phyloP scores from a whole-genome alignment of 352 stramenopile genomes.

The Globisporangium spiculum region DNA sequence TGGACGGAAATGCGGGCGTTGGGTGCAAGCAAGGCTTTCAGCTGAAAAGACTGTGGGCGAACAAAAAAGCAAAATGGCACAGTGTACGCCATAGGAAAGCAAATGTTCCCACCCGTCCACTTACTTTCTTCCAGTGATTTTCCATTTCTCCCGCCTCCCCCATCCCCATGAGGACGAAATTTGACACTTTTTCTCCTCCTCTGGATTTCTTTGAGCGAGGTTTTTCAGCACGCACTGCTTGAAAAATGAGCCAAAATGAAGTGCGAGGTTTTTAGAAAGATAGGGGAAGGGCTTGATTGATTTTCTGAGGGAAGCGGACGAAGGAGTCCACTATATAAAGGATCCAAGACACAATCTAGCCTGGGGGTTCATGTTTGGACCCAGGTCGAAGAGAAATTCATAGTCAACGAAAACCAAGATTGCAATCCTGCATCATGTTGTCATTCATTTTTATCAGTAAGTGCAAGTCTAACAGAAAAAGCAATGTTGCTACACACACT shows the following conservation, averaged over 20 bases:
- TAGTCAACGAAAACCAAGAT: too few species aligned
- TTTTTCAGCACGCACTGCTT: neutral
- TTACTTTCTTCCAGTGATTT: neutral
- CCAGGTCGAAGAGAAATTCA: too few species aligned
- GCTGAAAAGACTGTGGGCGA: neutral
- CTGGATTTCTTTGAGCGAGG: constrained; percentile 1
- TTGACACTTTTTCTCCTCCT: neutral
- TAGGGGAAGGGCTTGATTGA: neutral
- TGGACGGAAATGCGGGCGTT: neutral
- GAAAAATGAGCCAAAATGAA: neutral
- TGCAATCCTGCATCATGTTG: too few species aligned
- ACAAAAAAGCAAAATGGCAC: neutral
- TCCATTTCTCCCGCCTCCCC: neutral
- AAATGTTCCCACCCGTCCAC: neutral
- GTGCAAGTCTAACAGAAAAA: too few species aligned
- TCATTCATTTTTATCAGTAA: too few species aligned
- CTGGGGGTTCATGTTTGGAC: too few species aligned
- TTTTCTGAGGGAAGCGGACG: neutral
- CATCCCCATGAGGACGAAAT: neutral
- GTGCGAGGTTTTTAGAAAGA: neutral
- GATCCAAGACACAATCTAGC: too few species aligned
- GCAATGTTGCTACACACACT: too few species aligned
- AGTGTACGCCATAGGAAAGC: neutral
- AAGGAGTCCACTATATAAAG: too few species aligned
- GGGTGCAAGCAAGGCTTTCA: too few species aligned